These are phyloP conservation scores for Neofusicoccum cordaticola DNA, from an alignment of 2,329 filamentous ascomycete species.

Conservation along the genomic window DNA sequence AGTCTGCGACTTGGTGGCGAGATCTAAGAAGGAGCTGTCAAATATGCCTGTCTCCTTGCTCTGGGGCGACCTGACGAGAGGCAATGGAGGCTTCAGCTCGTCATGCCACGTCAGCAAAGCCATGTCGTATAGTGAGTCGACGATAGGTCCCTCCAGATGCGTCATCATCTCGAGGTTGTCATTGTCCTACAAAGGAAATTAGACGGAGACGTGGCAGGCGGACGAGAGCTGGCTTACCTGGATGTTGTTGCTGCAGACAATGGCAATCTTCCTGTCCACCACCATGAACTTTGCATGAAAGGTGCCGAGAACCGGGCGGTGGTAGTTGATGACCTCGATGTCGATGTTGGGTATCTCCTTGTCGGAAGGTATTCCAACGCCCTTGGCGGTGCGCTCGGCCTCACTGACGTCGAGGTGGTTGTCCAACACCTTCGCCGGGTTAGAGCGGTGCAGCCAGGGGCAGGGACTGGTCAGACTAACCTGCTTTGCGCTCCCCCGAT, in stretches of 20 bases:
- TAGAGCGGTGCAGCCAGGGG: background rate
- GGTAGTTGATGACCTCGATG: conserved; percentile 70
- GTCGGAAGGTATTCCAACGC: conserved; percentile 58
- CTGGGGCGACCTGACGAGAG: conserved; percentile 51
- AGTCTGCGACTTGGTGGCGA: conserved; percentile 22
- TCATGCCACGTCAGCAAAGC: conserved; percentile 71
- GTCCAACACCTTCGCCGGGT: conserved; percentile 47
- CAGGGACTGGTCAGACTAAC: conserved; percentile 23
- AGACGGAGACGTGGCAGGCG: too few species aligned
- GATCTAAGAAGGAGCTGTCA: conserved; percentile 29
- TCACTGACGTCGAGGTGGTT: conserved; percentile 61
- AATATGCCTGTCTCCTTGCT: conserved; percentile 21
- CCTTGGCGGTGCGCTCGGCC: conserved; percentile 54
- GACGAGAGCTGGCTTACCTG: conserved; percentile 31
- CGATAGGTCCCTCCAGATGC: conserved; percentile 72
- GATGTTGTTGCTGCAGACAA: conserved; percentile 77
- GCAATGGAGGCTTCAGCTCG: conserved; percentile 58
- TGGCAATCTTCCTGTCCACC: conserved; percentile 67
- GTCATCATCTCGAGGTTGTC: conserved; percentile 80
- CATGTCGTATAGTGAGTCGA: conserved; percentile 73
- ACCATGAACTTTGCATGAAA: conserved; percentile 78
- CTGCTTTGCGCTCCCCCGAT: conserved; percentile 65
- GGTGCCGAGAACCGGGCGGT: conserved; percentile 67
- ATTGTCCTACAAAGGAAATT: conserved; percentile 50
- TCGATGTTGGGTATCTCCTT: conserved; percentile 70